These are phyloP conservation scores for Aquilaria malaccensis DNA, from an alignment of 345 rosid genomes.

Conservation along the genomic window DNA sequence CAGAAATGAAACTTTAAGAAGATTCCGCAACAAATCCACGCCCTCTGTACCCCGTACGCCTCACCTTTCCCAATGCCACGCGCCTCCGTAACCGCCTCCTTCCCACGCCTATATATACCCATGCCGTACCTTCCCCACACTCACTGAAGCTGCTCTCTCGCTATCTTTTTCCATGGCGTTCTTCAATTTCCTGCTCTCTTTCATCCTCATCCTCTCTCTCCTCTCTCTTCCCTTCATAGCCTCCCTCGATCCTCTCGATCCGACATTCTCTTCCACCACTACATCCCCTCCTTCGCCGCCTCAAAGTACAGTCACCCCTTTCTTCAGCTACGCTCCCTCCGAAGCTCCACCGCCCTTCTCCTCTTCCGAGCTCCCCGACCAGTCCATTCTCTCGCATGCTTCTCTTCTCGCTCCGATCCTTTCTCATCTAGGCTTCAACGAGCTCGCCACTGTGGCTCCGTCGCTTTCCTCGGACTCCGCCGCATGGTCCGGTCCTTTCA, in stretches of 20 bases:
- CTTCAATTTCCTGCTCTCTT: neutral
- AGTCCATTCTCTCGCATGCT: slow-evolving; percentile 22
- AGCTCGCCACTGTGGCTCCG: slow-evolving; percentile 45
- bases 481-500: slow-evolving; percentile 55
- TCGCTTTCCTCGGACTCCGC: slow-evolving; percentile 30
- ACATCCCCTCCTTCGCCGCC: slow-evolving; percentile 5
- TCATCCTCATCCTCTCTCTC: slow-evolving; percentile 11
- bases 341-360: slow-evolving; percentile 4
- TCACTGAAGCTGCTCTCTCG: neutral
- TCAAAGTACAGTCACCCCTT: neutral
- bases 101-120: slow-evolving; percentile 1
- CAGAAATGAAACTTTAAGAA: slow-evolving; percentile 6
- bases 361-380: slow-evolving; percentile 17
- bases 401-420: slow-evolving; percentile 43
- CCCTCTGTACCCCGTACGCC: neutral
- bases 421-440: slow-evolving; percentile 58
- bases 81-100: slow-evolving; percentile 3
- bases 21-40: neutral
- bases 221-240: slow-evolving; percentile 9
- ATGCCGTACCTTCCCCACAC: neutral
- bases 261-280: slow-evolving; percentile 6
- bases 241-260: slow-evolving; percentile 8
- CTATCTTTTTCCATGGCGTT: slow-evolving; percentile 21
- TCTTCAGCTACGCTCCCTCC: neutral
- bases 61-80: slow-evolving; percentile 10